phyloP scores from a whole-genome alignment of 2,329 filamentous ascomycete genomes.

The Helminthosporium solani region DNA sequence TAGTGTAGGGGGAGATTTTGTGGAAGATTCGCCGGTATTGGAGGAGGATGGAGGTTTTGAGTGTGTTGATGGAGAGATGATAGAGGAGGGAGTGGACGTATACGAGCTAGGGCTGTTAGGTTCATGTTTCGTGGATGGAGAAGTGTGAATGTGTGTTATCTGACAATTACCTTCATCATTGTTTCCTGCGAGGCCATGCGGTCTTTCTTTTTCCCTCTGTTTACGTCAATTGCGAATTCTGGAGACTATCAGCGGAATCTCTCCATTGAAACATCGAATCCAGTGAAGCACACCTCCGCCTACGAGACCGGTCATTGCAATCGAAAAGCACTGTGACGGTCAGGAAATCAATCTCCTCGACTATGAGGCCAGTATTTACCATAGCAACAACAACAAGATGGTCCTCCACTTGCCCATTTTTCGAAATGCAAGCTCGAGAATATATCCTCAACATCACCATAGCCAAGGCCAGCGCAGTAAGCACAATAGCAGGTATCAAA shows the following conservation, averaged over 20 bases:
- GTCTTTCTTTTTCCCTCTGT: not conserved
- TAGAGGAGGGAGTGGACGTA: constrained; percentile 34
- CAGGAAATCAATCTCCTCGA: not conserved
- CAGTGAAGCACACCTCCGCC: constrained; percentile 17
- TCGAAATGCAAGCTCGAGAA: constrained; percentile 20
- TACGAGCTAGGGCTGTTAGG: constrained; percentile 23
- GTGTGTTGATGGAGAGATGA: constrained; percentile 32
- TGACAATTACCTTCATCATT: constrained; percentile 20
- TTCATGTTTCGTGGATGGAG: not conserved
- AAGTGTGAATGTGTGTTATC: not conserved
- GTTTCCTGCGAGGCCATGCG: constrained; percentile 6
- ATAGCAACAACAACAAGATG: constrained; percentile 26
- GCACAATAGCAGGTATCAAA: constrained; percentile 25
- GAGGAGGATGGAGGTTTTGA: constrained; percentile 35
- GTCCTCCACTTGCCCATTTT: constrained; percentile 26
- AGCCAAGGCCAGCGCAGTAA: constrained; percentile 25
- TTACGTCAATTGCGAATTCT: constrained; percentile 11
- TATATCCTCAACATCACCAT: constrained; percentile 31
- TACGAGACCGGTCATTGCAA: constrained; percentile 28
- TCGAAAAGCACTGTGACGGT: constrained; percentile 26
- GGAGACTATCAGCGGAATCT: not conserved
- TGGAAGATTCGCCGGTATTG: constrained; percentile 35
- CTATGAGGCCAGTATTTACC: constrained; percentile 16
- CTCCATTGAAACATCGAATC: too few species aligned
- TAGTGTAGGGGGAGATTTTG: constrained; percentile 4